Percentiles rank a stretch among this genome's conserved stretches.
phyloP scores from a whole-genome alignment of 352 stramenopile species.

The Elongisporangium senticosum region DNA sequence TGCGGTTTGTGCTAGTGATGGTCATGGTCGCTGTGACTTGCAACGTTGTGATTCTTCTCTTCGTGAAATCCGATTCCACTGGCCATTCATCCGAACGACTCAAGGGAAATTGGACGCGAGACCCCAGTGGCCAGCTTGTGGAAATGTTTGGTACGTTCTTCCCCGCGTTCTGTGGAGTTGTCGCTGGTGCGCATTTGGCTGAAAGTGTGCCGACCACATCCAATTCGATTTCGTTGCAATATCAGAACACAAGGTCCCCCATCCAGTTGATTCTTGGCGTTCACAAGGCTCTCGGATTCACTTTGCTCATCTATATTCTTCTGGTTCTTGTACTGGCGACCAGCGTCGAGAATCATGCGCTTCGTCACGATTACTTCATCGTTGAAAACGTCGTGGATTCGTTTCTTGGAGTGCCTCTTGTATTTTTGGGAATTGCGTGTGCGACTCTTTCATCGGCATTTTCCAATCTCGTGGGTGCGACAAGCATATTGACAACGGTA shows the following conservation, averaged over 20 bases:
- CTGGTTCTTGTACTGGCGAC: conserved; percentile 26
- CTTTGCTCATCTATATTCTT: conserved; percentile 22
- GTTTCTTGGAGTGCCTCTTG: conserved; percentile 31
- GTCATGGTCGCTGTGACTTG: conserved; percentile 26
- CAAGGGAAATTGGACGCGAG: conserved; percentile 13
- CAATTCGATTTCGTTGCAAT: conserved; percentile 5
- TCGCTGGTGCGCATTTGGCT: conserved; percentile 30
- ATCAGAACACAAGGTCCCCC: conserved; percentile 9
- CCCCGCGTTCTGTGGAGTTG: conserved; percentile 33
- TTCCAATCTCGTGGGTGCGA: conserved; percentile 38
- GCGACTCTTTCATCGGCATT: conserved; percentile 41
- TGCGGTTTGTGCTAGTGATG: conserved; percentile 32
- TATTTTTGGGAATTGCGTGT: conserved; percentile 34
- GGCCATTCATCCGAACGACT: conserved; percentile 21
- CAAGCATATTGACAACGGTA: conserved; percentile 10
- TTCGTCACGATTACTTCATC: conserved; percentile 27
- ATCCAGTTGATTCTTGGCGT: conserved; percentile 35
- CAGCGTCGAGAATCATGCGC: conserved; percentile 19
- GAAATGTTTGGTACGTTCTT: conserved; percentile 42
- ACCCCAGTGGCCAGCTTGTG: background rate
- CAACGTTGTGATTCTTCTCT: conserved; percentile 28
- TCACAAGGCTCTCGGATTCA: conserved; percentile 37
- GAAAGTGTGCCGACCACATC: conserved; percentile 19
- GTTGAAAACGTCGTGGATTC: conserved; percentile 41
- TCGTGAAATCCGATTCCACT: conserved; percentile 8